These are phyloP conservation scores for Balansia obtecta DNA, from an alignment of 2,329 filamentous ascomycete genomes.

Conservation along the genomic window DNA sequence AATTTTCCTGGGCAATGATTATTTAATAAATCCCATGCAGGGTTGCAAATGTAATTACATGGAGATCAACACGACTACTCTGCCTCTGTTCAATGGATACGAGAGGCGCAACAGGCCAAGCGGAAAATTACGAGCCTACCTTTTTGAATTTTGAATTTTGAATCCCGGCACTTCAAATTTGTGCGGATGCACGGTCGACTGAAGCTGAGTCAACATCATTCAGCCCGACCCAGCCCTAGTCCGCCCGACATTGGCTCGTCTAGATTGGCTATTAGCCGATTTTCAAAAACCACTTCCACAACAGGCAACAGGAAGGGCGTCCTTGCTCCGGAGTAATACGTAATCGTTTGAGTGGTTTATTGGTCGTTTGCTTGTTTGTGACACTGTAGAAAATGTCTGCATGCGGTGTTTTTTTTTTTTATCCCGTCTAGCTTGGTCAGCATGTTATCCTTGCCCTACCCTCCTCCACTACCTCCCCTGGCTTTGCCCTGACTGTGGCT, in stretches of 20 bases:
- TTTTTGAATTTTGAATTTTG: background rate
- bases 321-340: too few relatives aligned
- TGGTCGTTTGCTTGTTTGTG: too few relatives aligned
- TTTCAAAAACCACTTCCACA: background rate
- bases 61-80: background rate
- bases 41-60: background rate
- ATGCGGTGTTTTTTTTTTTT: too few relatives aligned
- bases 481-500: background rate
- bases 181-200: background rate
- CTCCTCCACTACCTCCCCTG: background rate
- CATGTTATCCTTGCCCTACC: background rate
- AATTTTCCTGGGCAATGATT: background rate
- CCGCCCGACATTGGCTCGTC: too few relatives aligned
- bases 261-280: too few relatives aligned
- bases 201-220: background rate
- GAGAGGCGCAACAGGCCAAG: background rate
- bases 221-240: background rate
- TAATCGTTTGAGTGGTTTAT: too few relatives aligned
- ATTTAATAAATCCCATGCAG: background rate
- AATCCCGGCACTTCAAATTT: background rate
- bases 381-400: too few relatives aligned
- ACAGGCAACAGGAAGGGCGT: background rate
- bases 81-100: background rate
- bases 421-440: too few relatives aligned
- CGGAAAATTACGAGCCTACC: background rate